Percentiles rank a stretch among this genome's conserved stretches.
Evolutionary conservation across 495 filamentous ascomycete species (phyloP).

Genomic region (Penicillium herquei): DNA sequence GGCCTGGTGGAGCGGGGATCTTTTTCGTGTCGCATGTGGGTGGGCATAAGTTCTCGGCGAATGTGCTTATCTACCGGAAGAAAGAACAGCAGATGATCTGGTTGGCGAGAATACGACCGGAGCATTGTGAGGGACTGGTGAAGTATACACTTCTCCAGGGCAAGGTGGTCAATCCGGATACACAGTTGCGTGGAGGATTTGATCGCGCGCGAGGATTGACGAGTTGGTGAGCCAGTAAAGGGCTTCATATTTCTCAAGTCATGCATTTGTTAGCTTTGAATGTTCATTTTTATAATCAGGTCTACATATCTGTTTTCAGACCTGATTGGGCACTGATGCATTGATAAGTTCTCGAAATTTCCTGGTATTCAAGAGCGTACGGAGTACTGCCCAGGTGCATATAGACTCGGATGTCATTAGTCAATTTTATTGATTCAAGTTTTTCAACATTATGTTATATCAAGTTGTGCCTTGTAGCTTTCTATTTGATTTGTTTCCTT

Average conservation of each 20-base stretch:
- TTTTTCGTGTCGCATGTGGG: slow-evolving; percentile 95
- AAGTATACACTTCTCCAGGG: slow-evolving; percentile 86
- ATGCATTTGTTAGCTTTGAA: neutral
- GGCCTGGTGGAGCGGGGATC: slow-evolving; percentile 85
- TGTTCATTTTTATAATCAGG: too few relatives aligned
- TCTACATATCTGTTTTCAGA: too few relatives aligned
- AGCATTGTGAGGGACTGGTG: slow-evolving; percentile 92
- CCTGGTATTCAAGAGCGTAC: too few relatives aligned
- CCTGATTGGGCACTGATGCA: too few relatives aligned
- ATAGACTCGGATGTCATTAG: too few relatives aligned
- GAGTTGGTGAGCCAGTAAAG: slow-evolving; percentile 71
- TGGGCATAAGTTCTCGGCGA: slow-evolving; percentile 91
- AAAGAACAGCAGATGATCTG: slow-evolving; percentile 81
- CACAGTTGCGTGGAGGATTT: slow-evolving; percentile 86
- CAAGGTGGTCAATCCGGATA: slow-evolving; percentile 85
- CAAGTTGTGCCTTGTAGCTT: too few relatives aligned
- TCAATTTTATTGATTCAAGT: too few relatives aligned
- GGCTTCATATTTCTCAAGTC: neutral
- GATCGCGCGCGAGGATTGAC: slow-evolving; percentile 71
- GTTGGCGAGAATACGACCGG: slow-evolving; percentile 81
- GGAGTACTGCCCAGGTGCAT: too few relatives aligned
- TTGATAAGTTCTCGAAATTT: too few relatives aligned
- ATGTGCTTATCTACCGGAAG: slow-evolving; percentile 83
- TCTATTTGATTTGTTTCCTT: too few relatives aligned
- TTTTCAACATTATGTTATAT: too few relatives aligned